These are phyloP conservation scores for Stephania yunnanensis DNA, from an alignment of 164 flowering plant species.

Conservation along the genomic window DNA sequence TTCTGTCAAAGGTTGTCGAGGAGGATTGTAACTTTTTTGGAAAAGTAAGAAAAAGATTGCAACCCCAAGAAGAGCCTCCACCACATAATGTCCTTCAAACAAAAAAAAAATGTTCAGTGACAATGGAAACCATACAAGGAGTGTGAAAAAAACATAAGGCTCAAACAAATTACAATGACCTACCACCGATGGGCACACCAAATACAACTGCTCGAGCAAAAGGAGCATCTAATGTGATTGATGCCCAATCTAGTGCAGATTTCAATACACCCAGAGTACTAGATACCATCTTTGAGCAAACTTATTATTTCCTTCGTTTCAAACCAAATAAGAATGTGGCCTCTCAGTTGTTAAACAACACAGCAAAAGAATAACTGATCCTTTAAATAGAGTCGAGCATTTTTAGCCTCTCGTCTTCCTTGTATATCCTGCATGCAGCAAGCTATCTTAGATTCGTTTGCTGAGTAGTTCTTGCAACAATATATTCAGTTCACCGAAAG, in stretches of 20 bases:
- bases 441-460: too few species aligned
- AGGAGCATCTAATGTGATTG: constrained; percentile 51
- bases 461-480: too few species aligned
- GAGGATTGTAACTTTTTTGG: constrained; percentile 95
- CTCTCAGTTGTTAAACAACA: too few species aligned
- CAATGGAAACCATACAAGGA: neutral
- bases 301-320: neutral
- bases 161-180: neutral
- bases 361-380: too few species aligned
- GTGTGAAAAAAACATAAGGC: neutral
- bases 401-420: too few species aligned
- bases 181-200: constrained; percentile 83
- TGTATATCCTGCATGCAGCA: too few species aligned
- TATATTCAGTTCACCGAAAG: too few species aligned
- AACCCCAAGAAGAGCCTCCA: constrained; percentile 68
- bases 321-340: too few species aligned
- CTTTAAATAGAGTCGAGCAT: too few species aligned
- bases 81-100: constrained; percentile 69
- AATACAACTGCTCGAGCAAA: constrained; percentile 78
- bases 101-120: neutral
- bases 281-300: constrained; percentile 13
- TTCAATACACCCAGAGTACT: constrained; percentile 25
- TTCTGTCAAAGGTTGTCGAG: constrained; percentile 75
- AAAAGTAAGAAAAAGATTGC: constrained; percentile 69
- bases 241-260: constrained; percentile 26